A percentile compares a stretch with the other conserved stretches of the same genome.
phyloP scores from a whole-genome alignment of 108 stramenopile genomes.

The Cyclostephanos invisitatus region DNA sequence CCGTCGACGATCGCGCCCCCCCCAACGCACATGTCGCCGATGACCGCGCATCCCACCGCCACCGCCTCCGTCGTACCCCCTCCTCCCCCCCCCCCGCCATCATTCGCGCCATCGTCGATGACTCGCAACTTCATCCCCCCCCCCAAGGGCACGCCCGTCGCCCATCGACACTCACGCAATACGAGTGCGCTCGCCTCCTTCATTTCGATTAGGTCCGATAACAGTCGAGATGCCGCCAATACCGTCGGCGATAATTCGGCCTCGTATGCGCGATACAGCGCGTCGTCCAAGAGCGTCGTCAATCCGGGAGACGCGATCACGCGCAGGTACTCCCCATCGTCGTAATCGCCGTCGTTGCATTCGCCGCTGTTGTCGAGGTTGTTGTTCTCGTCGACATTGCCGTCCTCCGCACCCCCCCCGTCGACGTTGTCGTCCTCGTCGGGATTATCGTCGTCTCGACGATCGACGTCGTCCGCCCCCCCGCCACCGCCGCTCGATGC shows the following conservation, averaged over 20 bases:
- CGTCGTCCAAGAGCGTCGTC: slow-evolving; percentile 78
- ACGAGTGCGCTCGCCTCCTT: slow-evolving; percentile 40
- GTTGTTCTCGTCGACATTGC: not conserved
- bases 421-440: not conserved
- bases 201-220: slow-evolving; percentile 44
- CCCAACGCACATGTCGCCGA: slow-evolving; percentile 17
- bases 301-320: slow-evolving; percentile 57
- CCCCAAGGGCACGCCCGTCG: slow-evolving; percentile 33
- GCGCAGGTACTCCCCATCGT: slow-evolving; percentile 8
- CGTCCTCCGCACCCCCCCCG: not conserved
- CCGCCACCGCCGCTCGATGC: not conserved
- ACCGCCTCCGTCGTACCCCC: slow-evolving; percentile 1
- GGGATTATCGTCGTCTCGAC: not conserved
- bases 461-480: not conserved
- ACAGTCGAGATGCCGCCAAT: slow-evolving; percentile 53
- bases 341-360: not conserved
- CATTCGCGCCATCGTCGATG: not conserved
- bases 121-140: slow-evolving; percentile 6
- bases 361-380: not conserved
- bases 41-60: slow-evolving; percentile 5
- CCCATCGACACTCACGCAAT: slow-evolving; percentile 37
- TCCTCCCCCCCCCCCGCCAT: slow-evolving; percentile 1
- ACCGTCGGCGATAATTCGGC: slow-evolving; percentile 76
- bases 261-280: slow-evolving; percentile 70
- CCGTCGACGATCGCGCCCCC: slow-evolving; percentile 25